A percentile compares a stretch with the other conserved stretches of the same genome.
Evolutionary conservation across 345 rosid species (phyloP).

Genomic region (Kernera saxatilis): DNA sequence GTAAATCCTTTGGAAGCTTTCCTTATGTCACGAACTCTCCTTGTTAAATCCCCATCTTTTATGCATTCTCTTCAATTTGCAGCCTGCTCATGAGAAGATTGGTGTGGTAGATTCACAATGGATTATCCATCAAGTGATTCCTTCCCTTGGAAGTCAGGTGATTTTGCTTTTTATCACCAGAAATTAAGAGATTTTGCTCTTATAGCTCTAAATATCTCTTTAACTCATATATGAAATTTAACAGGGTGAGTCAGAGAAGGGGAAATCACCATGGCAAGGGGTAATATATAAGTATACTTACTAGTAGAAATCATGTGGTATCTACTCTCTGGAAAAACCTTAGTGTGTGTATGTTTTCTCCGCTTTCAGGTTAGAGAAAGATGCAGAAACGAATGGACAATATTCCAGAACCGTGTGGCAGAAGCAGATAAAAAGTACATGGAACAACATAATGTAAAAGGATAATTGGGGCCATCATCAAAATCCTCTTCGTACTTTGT

Average conservation of each 20-base stretch:
- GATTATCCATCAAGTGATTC: constrained; percentile 90
- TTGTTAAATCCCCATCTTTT: neutral
- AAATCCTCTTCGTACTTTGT: neutral
- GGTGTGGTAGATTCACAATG: constrained; percentile 98
- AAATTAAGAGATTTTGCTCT: neutral
- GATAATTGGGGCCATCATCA: neutral
- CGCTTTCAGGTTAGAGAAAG: constrained; percentile 66
- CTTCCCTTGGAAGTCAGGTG: constrained; percentile 89
- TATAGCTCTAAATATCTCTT: neutral
- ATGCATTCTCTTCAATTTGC: constrained; percentile 15
- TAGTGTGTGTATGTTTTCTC: neutral
- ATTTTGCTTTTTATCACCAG: constrained; percentile 1
- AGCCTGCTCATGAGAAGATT: constrained; percentile 96
- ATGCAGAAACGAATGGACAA: constrained; percentile 76
- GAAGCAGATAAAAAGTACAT: constrained; percentile 56
- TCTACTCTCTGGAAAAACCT: neutral
- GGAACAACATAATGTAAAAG: constrained; percentile 11
- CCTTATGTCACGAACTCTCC: neutral
- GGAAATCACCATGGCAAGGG: constrained; percentile 89
- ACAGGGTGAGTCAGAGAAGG: constrained; percentile 63
- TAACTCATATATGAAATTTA: neutral
- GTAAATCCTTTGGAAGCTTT: neutral
- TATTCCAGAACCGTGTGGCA: constrained; percentile 65
- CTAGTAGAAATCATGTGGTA: too few relatives aligned
- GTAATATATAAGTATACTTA: constrained; percentile 26